Evolutionary conservation across 441 rosid species (phyloP).

Genomic region (Mallotus japonicus): DNA sequence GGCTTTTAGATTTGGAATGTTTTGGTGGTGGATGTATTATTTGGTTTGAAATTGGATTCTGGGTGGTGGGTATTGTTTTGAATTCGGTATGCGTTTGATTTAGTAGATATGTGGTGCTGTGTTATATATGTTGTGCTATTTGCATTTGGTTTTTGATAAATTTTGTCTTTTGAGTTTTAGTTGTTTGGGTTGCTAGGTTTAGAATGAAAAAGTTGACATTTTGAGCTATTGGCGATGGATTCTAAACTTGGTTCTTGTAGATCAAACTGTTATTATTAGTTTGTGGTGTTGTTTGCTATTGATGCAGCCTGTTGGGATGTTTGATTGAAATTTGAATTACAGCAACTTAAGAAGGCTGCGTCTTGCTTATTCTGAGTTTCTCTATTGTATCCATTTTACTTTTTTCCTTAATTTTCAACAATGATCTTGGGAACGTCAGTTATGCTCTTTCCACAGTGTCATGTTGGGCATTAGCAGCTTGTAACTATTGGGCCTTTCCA

Average conservation of each 20-base stretch:
- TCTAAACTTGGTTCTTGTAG: constrained; percentile 19
- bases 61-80: constrained; percentile 18
- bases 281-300: constrained; percentile 5
- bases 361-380: neutral
- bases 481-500: neutral
- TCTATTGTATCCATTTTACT: too few species aligned
- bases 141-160: constrained; percentile 7
- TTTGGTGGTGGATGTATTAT: constrained; percentile 6
- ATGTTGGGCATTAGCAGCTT: too few species aligned
- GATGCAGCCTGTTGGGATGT: neutral
- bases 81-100: constrained; percentile 22
- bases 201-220: constrained; percentile 18
- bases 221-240: constrained; percentile 16
- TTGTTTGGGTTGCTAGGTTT: constrained; percentile 26
- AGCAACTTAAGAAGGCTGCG: constrained; percentile 2
- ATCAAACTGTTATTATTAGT: constrained; percentile 25
- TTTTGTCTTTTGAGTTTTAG: constrained; percentile 19
- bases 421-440: too few species aligned
- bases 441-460: too few species aligned
- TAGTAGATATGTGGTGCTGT: constrained; percentile 24
- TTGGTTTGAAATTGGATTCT: constrained; percentile 18
- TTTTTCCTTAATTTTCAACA: too few species aligned
- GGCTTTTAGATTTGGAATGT: constrained; percentile 26
- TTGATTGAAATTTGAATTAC: constrained; percentile 4
- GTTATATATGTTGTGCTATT: constrained; percentile 2